Percentiles rank a stretch among this genome's conserved stretches.
Conservation (phyloP, 169 alveolate genomes). For the Plasmodium coatneyi region DNA sequence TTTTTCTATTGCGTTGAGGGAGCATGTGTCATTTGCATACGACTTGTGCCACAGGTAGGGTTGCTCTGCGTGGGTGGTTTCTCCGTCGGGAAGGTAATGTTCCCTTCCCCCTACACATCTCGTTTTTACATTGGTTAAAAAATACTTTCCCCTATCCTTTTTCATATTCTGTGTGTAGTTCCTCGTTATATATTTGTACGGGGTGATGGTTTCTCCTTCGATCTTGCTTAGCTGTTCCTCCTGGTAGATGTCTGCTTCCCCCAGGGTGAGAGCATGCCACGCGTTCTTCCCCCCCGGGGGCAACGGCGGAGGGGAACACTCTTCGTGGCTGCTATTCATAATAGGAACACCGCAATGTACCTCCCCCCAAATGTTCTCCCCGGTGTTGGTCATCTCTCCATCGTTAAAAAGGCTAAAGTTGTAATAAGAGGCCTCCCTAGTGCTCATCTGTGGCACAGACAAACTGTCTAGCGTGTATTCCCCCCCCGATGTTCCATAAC, state of each 20-base stretch:
- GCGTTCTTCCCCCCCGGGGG: neutral
- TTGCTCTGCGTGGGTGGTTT: neutral
- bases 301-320: neutral
- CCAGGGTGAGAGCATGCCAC: neutral
- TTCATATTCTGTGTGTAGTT: neutral
- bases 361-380: neutral
- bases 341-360: no score
- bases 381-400: neutral
- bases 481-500: neutral
- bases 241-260: slow-evolving; percentile 8
- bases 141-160: neutral
- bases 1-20: slow-evolving; percentile 10
- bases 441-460: neutral
- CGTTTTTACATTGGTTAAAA: neutral
- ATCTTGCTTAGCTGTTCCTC: neutral
- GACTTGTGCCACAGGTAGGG: slow-evolving; percentile 39
- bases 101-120: neutral
- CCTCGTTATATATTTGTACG: neutral
- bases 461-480: neutral
- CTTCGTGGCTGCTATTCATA: no score
- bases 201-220: neutral
- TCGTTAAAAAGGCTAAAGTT: neutral
- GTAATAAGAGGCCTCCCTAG: neutral
- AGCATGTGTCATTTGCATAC: slow-evolving; percentile 14
- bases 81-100: neutral